These are phyloP conservation scores for Termitomyces sp. DNA, from an alignment of 768 basidiomycete species.

Conservation along the genomic window DNA sequence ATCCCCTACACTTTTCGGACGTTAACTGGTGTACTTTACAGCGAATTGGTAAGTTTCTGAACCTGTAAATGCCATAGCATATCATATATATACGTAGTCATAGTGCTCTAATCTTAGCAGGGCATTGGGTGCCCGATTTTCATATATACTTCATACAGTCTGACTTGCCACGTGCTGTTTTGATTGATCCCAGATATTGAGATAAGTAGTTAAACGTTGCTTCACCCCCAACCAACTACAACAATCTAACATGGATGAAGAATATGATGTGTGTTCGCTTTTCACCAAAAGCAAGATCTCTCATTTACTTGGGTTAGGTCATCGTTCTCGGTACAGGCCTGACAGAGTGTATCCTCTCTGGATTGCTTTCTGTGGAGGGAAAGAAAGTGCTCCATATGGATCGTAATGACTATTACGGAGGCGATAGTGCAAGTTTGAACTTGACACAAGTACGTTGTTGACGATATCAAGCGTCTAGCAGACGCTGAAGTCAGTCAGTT, in stretches of 20 bases:
- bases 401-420: conserved; percentile 98
- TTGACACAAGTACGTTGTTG: conserved; percentile 76
- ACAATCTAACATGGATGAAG: conserved; percentile 82
- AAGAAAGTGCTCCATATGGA: conserved; percentile 99
- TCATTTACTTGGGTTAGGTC: conserved; percentile 43
- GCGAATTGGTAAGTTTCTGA: conserved; percentile 3
- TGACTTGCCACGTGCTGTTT: conserved; percentile 14
- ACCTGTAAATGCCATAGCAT: conserved; percentile 11
- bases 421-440: conserved; percentile 95
- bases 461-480: neutral
- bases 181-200: conserved; percentile 16
- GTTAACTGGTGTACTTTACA: conserved; percentile 1
- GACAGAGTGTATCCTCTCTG: conserved; percentile 98
- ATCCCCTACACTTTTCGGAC: neutral
- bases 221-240: conserved; percentile 19
- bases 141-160: neutral
- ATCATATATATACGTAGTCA: conserved; percentile 4
- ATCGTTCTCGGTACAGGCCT: conserved; percentile 94
- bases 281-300: conserved; percentile 1
- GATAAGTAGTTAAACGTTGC: neutral
- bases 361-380: conserved; percentile 96
- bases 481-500: conserved; percentile 45
- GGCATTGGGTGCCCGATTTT: neutral
- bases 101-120: neutral
- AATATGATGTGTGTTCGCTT: conserved; percentile 74